These are phyloP conservation scores for Tulasnella sp. DNA, from an alignment of 768 basidiomycete species.

Conservation along the genomic window DNA sequence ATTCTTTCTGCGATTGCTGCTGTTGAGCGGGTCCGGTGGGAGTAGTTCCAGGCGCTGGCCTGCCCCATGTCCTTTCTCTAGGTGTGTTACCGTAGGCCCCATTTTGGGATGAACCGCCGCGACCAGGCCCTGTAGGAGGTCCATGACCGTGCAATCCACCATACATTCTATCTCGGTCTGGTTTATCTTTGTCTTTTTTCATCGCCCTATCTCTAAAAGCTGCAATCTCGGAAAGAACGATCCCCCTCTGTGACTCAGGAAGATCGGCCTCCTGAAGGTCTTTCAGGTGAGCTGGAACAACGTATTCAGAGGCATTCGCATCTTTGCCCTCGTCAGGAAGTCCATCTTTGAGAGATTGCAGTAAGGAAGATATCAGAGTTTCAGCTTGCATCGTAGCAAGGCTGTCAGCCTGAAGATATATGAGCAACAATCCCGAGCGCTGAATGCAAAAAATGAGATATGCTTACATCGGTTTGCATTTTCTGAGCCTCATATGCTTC, in stretches of 20 bases:
- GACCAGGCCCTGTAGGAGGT: constrained; percentile 5
- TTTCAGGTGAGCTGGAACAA: constrained; percentile 91
- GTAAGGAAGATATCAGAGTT: constrained; percentile 12
- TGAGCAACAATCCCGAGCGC: background rate
- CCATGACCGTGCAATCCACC: constrained; percentile 7
- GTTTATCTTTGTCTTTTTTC: constrained; percentile 79
- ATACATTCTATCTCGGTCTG: constrained; percentile 23
- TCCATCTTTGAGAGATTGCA: constrained; percentile 8
- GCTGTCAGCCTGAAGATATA: constrained; percentile 14
- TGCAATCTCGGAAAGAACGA: constrained; percentile 92
- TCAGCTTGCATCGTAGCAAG: constrained; percentile 8
- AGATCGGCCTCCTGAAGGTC: constrained; percentile 94
- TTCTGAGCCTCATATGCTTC: constrained; percentile 73
- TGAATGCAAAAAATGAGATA: background rate
- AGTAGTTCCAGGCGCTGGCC: constrained; percentile 24
- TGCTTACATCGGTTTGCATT: constrained; percentile 67
- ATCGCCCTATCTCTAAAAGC: constrained; percentile 91
- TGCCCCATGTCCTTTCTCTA: constrained; percentile 69
- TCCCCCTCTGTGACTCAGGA: constrained; percentile 82
- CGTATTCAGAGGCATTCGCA: constrained; percentile 38
- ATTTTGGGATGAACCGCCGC: constrained; percentile 34
- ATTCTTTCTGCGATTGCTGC: constrained; percentile 36
- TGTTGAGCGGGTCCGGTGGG: constrained; percentile 20
- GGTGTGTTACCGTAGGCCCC: constrained; percentile 33
- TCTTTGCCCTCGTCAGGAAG: constrained; percentile 13